Evolutionary conservation across 2,329 filamentous ascomycete species (phyloP).

Genomic region (Monosporascus cannonballus): DNA sequence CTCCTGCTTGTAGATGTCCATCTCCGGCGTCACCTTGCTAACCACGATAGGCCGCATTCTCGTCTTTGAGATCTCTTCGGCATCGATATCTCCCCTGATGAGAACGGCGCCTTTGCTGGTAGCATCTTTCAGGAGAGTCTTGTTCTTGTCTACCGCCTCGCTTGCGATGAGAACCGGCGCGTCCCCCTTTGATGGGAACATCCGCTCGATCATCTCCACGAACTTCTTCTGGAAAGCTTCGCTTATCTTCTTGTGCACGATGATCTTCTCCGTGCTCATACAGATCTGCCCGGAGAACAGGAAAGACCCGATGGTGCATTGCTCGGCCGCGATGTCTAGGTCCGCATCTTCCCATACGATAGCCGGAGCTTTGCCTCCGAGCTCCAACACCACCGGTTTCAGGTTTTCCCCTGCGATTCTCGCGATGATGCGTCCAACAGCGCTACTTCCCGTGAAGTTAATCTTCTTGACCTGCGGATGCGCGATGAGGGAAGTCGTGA

Average conservation of each 20-base stretch:
- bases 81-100: slow-evolving; percentile 41
- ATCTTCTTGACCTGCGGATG: slow-evolving; percentile 58
- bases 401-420: slow-evolving; percentile 55
- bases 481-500: slow-evolving; percentile 57
- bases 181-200: slow-evolving; percentile 20
- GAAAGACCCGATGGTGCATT: slow-evolving; percentile 54
- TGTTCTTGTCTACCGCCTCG: slow-evolving; percentile 23
- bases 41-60: slow-evolving; percentile 54
- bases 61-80: slow-evolving; percentile 28
- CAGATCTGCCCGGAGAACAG: slow-evolving; percentile 61
- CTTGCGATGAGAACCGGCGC: slow-evolving; percentile 23
- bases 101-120: slow-evolving; percentile 52
- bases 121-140: slow-evolving; percentile 45
- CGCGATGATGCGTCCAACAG: slow-evolving; percentile 59
- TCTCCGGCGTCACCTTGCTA: slow-evolving; percentile 53
- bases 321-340: slow-evolving; percentile 53
- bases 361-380: slow-evolving; percentile 63
- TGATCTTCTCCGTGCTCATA: slow-evolving; percentile 63
- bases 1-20: slow-evolving; percentile 61
- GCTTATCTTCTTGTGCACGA: slow-evolving; percentile 52
- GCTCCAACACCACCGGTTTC: slow-evolving; percentile 63
- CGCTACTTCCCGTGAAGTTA: slow-evolving; percentile 65
- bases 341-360: slow-evolving; percentile 64
- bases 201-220: slow-evolving; percentile 14
- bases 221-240: slow-evolving; percentile 41